These are phyloP conservation scores for Cercospora brassicicola DNA, from an alignment of 2,329 filamentous ascomycete species.

Conservation along the genomic window DNA sequence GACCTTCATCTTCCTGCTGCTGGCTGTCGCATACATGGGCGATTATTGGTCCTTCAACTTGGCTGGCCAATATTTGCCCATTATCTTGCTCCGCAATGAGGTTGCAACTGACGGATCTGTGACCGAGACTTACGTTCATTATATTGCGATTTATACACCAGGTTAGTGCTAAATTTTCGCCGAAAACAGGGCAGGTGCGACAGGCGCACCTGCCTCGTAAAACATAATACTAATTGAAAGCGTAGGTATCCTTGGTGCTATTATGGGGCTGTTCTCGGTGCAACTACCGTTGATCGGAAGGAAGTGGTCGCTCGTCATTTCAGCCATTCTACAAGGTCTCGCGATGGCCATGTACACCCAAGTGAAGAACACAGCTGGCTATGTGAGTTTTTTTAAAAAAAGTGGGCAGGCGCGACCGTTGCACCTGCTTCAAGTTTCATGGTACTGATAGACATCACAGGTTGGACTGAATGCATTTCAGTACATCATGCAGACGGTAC, in stretches of 20 bases:
- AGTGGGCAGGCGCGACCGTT: no score
- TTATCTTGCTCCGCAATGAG: conserved; percentile 46
- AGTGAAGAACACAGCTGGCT: conserved; percentile 50
- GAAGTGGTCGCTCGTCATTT: conserved; percentile 50
- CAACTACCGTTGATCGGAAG: conserved; percentile 46
- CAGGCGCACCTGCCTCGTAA: background rate
- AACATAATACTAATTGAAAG: background rate
- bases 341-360: conserved; percentile 50
- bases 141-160: conserved; percentile 57
- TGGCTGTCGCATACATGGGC: conserved; percentile 55
- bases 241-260: conserved; percentile 48
- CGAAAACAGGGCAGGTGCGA: no score
- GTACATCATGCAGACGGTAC: conserved; percentile 55
- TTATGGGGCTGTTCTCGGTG: conserved; percentile 54
- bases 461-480: conserved; percentile 49
- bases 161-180: conserved; percentile 36
- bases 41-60: conserved; percentile 55
- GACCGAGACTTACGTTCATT: conserved; percentile 52
- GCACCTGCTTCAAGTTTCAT: no score
- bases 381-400: conserved; percentile 42
- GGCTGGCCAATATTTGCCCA: conserved; percentile 51
- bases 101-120: conserved; percentile 3
- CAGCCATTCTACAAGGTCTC: conserved; percentile 46
- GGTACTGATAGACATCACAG: no score
- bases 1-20: conserved; percentile 49